Evolutionary conservation across 2,329 filamentous ascomycete species (phyloP).

Genomic region (Scytalidium lignicola): DNA sequence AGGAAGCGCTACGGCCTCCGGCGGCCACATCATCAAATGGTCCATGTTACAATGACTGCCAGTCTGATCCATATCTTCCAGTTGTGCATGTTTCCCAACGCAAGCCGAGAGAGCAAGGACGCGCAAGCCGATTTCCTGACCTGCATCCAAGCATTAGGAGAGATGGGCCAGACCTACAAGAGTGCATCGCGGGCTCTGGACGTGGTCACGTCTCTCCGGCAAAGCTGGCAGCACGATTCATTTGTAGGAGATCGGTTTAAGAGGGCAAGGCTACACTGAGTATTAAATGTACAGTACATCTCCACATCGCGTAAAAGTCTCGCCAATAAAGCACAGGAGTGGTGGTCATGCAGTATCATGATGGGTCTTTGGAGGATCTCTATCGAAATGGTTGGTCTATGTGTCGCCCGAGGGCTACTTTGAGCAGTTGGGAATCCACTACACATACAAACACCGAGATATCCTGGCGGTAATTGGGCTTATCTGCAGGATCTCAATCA

Average conservation of each 20-base stretch:
- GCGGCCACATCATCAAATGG: neutral
- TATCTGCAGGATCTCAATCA: too few species aligned
- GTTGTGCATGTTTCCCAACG: neutral
- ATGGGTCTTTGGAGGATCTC: too few species aligned
- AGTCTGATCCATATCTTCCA: neutral
- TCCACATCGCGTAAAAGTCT: too few species aligned
- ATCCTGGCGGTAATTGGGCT: too few species aligned
- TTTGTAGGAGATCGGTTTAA: neutral
- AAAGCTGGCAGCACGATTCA: conserved; percentile 39
- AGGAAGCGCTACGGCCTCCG: neutral
- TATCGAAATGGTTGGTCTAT: too few species aligned
- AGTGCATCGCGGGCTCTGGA: conserved; percentile 73
- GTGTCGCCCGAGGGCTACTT: too few species aligned
- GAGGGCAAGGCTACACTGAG: neutral
- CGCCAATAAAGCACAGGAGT: too few species aligned
- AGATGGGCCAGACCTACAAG: conserved; percentile 65
- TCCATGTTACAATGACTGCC: neutral
- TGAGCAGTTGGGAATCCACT: too few species aligned
- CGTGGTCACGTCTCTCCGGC: conserved; percentile 64
- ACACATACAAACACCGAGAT: too few species aligned
- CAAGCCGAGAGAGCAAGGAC: neutral
- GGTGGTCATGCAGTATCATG: too few species aligned
- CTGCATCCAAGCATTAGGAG: neutral
- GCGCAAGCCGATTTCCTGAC: neutral
- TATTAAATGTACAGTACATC: too few species aligned